These are phyloP conservation scores for Hyphopichia khmerensis DNA, from an alignment of 1,139 yeast genomes.

Conservation along the genomic window DNA sequence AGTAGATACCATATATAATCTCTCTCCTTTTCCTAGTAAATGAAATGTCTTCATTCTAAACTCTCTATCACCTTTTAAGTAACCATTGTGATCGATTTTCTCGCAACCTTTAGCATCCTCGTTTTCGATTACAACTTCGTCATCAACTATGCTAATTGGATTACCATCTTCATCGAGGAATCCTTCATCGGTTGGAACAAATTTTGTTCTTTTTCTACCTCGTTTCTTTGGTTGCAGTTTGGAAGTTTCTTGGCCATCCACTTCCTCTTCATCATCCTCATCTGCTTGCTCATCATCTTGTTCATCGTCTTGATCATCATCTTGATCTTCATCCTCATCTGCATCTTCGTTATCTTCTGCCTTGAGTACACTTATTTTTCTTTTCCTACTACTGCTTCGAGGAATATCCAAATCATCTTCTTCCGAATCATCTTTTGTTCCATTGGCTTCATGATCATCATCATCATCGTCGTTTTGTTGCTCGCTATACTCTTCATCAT, in stretches of 20 bases:
- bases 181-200: constrained; percentile 37
- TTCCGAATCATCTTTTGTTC: constrained; percentile 8
- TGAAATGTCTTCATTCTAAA: constrained; percentile 83
- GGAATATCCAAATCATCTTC: constrained; percentile 22
- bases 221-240: constrained; percentile 33
- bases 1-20: constrained; percentile 85
- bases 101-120: constrained; percentile 78
- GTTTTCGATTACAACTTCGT: constrained; percentile 73
- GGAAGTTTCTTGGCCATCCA: constrained; percentile 12
- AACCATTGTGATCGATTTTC: constrained; percentile 71
- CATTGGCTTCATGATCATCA: constrained; percentile 15
- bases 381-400: constrained; percentile 21
- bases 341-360: constrained; percentile 7
- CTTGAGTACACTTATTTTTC: constrained; percentile 12
- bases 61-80: constrained; percentile 70
- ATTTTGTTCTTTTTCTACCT: constrained; percentile 47
- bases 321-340: constrained; percentile 20
- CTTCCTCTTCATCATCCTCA: constrained; percentile 14
- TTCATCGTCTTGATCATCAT: constrained; percentile 22
- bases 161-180: constrained; percentile 51
- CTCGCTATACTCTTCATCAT: constrained; percentile 19
- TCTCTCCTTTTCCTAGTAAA: constrained; percentile 68
- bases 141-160: constrained; percentile 59
- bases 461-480: constrained; percentile 9
- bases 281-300: constrained; percentile 18